phyloP scores from a whole-genome alignment of 179 eudicot genomes.

The Beta lomatogona region DNA sequence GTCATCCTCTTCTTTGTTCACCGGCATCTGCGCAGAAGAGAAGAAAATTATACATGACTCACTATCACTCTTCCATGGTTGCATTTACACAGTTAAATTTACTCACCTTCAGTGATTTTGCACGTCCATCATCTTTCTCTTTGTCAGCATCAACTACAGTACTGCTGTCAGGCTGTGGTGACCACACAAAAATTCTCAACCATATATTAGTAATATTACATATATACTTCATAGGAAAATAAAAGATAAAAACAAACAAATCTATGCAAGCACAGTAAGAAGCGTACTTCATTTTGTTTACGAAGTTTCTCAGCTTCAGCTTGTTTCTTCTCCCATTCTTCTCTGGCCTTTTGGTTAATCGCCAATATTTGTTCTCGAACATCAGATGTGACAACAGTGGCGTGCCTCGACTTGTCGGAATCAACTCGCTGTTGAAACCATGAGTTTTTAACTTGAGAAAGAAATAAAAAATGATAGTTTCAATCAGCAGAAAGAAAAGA shows the following conservation, averaged over 20 bases:
- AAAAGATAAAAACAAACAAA: neutral
- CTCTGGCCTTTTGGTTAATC: slow-evolving; percentile 77
- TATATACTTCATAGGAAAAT: neutral
- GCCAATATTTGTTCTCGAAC: slow-evolving; percentile 73
- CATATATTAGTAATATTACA: neutral
- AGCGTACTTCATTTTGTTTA: slow-evolving; percentile 63
- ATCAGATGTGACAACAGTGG: slow-evolving; percentile 72
- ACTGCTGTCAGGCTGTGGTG: slow-evolving; percentile 59
- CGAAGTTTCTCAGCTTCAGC: slow-evolving; percentile 80
- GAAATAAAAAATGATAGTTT: neutral
- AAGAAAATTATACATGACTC: neutral
- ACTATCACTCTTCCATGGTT: neutral
- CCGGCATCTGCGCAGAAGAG: slow-evolving; percentile 34
- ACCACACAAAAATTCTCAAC: slow-evolving; percentile 21
- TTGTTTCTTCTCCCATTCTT: slow-evolving; percentile 90
- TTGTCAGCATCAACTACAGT: slow-evolving; percentile 62
- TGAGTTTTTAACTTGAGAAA: neutral
- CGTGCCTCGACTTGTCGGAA: slow-evolving; percentile 79
- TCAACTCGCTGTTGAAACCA: slow-evolving; percentile 65
- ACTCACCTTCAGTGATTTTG: slow-evolving; percentile 70
- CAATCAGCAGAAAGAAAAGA: slow-evolving; percentile 10
- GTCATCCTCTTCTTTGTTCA: slow-evolving; percentile 95
- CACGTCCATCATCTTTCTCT: slow-evolving; percentile 79
- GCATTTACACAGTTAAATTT: neutral
- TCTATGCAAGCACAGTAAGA: slow-evolving; percentile 8